These are phyloP conservation scores for Camelina neglecta DNA, from an alignment of 345 rosid species.

Conservation along the genomic window DNA sequence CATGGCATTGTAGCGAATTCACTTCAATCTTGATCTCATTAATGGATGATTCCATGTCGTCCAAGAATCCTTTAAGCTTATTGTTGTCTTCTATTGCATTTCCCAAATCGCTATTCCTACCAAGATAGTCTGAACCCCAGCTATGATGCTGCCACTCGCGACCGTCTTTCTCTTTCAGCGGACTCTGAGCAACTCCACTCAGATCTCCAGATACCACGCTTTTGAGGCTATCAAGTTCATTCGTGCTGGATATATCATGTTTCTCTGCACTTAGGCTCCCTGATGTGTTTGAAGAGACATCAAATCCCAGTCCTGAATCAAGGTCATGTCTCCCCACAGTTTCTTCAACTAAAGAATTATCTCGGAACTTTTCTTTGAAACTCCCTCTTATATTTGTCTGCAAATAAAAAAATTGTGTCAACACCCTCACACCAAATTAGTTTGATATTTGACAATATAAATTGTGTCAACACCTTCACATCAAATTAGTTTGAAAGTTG, in stretches of 20 bases:
- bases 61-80: slow-evolving; percentile 80
- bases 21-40: slow-evolving; percentile 76
- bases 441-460: slow-evolving; percentile 9
- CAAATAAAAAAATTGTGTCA: slow-evolving; percentile 30
- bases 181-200: slow-evolving; percentile 66
- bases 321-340: slow-evolving; percentile 53
- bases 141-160: slow-evolving; percentile 61
- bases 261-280: slow-evolving; percentile 83
- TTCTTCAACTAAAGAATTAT: slow-evolving; percentile 54
- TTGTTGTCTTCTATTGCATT: slow-evolving; percentile 71
- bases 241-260: slow-evolving; percentile 72
- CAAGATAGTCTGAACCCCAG: slow-evolving; percentile 75
- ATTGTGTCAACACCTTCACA: slow-evolving; percentile 17
- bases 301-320: slow-evolving; percentile 75
- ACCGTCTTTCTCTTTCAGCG: slow-evolving; percentile 58
- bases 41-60: slow-evolving; percentile 78
- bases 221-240: slow-evolving; percentile 80
- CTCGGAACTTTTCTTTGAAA: slow-evolving; percentile 63
- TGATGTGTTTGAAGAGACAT: slow-evolving; percentile 89
- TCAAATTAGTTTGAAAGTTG: slow-evolving; percentile 10
- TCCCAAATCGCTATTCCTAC: slow-evolving; percentile 67
- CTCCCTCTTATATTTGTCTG: slow-evolving; percentile 69
- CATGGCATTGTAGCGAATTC: slow-evolving; percentile 67
- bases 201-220: slow-evolving; percentile 77
- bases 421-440: background rate